phyloP scores from a whole-genome alignment of 192 early-diverging fungal species.

The Endogone sp. region DNA sequence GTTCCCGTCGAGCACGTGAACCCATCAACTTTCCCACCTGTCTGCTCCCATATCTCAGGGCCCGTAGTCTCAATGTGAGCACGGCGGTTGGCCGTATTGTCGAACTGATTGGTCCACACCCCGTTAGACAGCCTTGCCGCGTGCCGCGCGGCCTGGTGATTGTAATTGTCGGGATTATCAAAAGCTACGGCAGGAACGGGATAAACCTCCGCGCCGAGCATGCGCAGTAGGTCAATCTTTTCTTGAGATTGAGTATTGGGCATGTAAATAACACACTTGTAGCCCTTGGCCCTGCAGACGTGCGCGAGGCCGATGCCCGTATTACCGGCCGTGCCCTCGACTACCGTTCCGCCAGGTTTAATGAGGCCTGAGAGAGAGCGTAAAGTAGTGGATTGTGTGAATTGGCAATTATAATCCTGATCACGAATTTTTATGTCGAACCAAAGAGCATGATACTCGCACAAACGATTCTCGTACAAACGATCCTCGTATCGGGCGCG shows the following conservation, averaged over 20 bases:
- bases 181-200: constrained; percentile 91
- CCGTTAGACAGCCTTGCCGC: constrained; percentile 79
- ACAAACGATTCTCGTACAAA: too few relatives aligned
- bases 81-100: constrained; percentile 85
- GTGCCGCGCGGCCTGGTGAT: constrained; percentile 83
- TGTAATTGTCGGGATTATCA: constrained; percentile 91
- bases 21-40: constrained; percentile 75
- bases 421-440: too few relatives aligned
- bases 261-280: constrained; percentile 96
- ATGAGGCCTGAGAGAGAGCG: constrained; percentile 53
- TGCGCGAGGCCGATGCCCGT: constrained; percentile 97
- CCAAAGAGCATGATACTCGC: too few relatives aligned
- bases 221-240: constrained; percentile 88
- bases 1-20: constrained; percentile 94
- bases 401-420: too few relatives aligned
- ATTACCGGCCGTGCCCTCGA: constrained; percentile 87
- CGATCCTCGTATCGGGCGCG: too few relatives aligned
- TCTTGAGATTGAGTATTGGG: constrained; percentile 96
- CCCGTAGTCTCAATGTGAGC: constrained; percentile 96
- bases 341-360: constrained; percentile 84
- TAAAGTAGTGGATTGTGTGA: neutral
- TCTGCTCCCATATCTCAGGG: constrained; percentile 91
- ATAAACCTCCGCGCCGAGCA: constrained; percentile 93
- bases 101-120: constrained; percentile 97
- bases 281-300: constrained; percentile 89